Evolutionary conservation across 306 rosid species (phyloP), one percentile per base, ranked within the genome.

Genomic region (Chamaecrista fasciculata): DNA sequence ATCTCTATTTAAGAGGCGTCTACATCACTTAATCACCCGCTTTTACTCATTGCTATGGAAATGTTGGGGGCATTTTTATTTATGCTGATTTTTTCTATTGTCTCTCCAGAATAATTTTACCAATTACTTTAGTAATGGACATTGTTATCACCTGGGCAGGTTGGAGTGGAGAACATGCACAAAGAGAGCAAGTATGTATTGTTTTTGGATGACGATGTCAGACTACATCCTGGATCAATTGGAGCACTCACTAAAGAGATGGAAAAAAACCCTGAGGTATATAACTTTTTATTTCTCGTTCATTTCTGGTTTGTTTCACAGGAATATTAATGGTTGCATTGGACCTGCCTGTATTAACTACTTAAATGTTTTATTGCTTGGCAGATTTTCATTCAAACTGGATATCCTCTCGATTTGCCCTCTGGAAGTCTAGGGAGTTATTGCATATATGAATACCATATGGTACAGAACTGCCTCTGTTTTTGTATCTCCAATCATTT

Each of bases 341-440:
- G 44, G 42, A 51, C 77, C 57, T 67, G 49, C 43, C 24, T 62
- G 21, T 76, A 62, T 25, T 2, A 2, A 5, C 34, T 29, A 66
- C 69, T 76, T 75, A 71, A 66, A 37, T 65, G 46, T 66, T 78
- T 74, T 77, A 33, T 74, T 76, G 71, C 68, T 40, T 58, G 68
- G 61, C 94, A 90, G 97, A 93, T 93, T 86, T 93, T 93, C 78
- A 93, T 93, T 78, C 98, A 93, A 88, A 93, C 98, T 63, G 98
- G 98, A 67, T 93, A 93, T 75, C 98, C 98, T 73, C 98, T 93
- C 50, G 98, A 93, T 86, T 77, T 93, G 72, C 98, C 98, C 79
- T 93, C 98, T 2, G 97, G 98, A 77, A 93, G 96, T 80, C 83
- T 93, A 70, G 98, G 98, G 62, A 93, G 98, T 79, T 93, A 90